Conservation (phyloP, 495 filamentous ascomycete genomes). For the Podospora appendiculata region DNA sequence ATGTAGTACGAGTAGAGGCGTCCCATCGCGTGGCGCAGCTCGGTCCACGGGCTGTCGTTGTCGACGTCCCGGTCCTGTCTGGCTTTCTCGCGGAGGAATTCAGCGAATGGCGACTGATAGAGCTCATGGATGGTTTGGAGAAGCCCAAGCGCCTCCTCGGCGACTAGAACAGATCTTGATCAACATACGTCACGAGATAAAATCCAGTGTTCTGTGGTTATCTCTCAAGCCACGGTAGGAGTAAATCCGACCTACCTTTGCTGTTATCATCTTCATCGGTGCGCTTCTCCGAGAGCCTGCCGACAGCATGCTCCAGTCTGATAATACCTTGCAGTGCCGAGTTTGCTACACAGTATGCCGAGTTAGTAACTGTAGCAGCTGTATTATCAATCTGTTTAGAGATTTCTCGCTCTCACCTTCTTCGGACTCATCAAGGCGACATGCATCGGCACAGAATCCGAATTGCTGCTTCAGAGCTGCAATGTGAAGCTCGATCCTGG, state of each 20-base stretch:
- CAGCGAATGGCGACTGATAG: background rate
- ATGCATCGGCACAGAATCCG: constrained; percentile 6
- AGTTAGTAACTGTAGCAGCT: no score
- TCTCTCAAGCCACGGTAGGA: no score
- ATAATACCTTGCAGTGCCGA: no score
- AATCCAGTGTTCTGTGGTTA: no score
- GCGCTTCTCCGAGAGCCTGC: no score
- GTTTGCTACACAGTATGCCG: no score
- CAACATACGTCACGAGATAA: no score
- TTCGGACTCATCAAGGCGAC: background rate
- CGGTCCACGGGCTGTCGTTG: constrained; percentile 1
- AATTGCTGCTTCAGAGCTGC: background rate
- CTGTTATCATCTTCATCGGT: no score
- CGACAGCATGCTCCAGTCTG: no score
- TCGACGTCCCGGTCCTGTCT: background rate
- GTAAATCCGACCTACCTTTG: background rate
- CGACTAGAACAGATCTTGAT: background rate
- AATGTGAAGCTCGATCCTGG: constrained; percentile 2
- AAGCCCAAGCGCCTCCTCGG: background rate
- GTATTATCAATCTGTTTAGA: background rate
- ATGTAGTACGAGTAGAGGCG: constrained; percentile 11
- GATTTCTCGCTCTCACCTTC: constrained; percentile 1
- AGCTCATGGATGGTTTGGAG: background rate
- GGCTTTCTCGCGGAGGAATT: constrained; percentile 3
- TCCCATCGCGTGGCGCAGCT: constrained; percentile 3